Base-by-base conservation (phyloP, 176 grass and related monocot species). In the Coix lacrymajobi region DNA sequence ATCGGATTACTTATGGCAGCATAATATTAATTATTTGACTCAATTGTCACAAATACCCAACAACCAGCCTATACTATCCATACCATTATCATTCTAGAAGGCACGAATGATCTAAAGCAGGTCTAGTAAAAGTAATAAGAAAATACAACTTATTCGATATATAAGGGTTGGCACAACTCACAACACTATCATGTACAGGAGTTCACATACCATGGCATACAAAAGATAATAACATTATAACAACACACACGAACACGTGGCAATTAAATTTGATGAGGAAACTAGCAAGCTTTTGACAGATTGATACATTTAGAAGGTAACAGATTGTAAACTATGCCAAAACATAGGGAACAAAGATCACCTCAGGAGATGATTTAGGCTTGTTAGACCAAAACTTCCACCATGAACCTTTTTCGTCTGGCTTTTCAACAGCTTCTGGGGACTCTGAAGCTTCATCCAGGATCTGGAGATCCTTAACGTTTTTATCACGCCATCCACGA, bases 361-460 rank as follows among this genome's bases (percentile, higher is more conserved):
- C 96, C 96, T 87, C 87, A 57, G 73, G 61, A 81, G 77, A 86
- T 51, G 51, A 67, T 88, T 69, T 73, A 67, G 73, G 74, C 45
- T 87, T 81, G 77, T 85, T 96, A 77, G 91, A 96, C 93, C 93
- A 96, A 77, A 99, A 85, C 68, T 94, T 99, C 96, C 93, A 96
- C 96, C 96, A 92, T 8, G 80, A 58, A 70, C 77, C 57, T 83
- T 90, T 91, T 89, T 75, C 83, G 62, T 85, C 84, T 14, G 46
- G 62, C 41, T 75, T 82, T 54, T 62, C 45, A 48, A 69, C 69
- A 52, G 46, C 16, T 58, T 66, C 69, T 80, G 85, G 79, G 34
- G 49, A 65, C 75, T 69, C 85, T 76, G 86, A 85, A 88, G 57
- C 17, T 90, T 81, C 81, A 33, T 65, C 77, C 71, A 69, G 24